Conservation (phyloP, 2,329 filamentous ascomycete genomes). For the Metarhizium album region DNA sequence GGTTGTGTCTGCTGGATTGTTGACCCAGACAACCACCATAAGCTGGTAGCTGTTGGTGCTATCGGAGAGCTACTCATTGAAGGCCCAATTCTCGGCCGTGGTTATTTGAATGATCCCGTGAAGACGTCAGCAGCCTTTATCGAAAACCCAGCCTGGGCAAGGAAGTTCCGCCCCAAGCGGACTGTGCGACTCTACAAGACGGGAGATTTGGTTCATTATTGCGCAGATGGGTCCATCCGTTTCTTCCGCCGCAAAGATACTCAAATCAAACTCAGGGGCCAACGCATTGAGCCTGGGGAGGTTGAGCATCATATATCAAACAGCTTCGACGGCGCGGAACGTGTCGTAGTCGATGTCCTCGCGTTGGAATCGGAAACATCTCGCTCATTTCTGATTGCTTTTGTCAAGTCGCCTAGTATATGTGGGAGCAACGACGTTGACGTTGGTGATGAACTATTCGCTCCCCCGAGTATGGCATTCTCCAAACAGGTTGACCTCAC, state of each 20-base stretch:
- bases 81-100: background rate
- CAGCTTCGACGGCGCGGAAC: background rate
- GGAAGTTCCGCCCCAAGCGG: background rate
- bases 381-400: background rate
- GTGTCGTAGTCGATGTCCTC: background rate
- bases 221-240: background rate
- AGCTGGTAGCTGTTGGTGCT: background rate
- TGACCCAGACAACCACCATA: slow-evolving; percentile 15
- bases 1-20: too few species aligned
- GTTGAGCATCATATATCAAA: background rate
- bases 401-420: background rate
- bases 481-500: background rate
- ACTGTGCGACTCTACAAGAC: background rate
- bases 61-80: background rate
- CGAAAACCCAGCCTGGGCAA: background rate
- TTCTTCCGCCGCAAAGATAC: background rate
- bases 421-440: too few species aligned
- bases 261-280: background rate
- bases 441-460: too few species aligned
- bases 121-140: too few species aligned
- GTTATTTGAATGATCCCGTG: background rate
- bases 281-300: background rate
- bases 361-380: too few species aligned
- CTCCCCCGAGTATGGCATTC: background rate
- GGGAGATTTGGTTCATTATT: background rate